Evolutionary conservation across 2,329 filamentous ascomycete species (phyloP), one percentile per base, ranked within the genome.

Genomic region (Orbilia brochopaga): DNA sequence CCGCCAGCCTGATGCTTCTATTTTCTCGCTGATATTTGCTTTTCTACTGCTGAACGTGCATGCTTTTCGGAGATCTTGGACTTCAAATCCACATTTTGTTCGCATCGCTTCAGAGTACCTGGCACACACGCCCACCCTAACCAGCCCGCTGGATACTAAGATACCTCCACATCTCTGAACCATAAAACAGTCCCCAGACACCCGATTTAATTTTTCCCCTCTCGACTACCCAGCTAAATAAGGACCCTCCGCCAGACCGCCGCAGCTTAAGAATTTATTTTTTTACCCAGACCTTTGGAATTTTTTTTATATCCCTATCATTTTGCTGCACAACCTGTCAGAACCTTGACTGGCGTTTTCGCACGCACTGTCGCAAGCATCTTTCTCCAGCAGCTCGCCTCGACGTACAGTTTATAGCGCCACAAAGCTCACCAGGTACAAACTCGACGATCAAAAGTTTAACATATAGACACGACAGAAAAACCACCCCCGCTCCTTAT

Each of bases 101-200:
- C 65, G 58, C 58, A 69, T 69, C 58, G 65, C 65, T 69, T 69
- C 65, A 61, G 27, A 3, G 27, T 37, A 44, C 62, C 50, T 4
- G 37, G 37, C 37, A 42, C 56, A 67, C 55, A 52, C 57, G 57
- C 56, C 59, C 51, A 57, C 55, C 23, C 54, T 27, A 58, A n/a
- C 65, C 65, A 62, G 35, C 65, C 65, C 32, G 44, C 59, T 54
- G 57, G 65, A 58, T 58, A 56, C 42, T 42, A 42, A 17, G 13
- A 42, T 5, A 54, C 65, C 52, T 51, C 65, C 65, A 69, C 65
- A 69, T 40, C 48, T 48, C 27, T 44, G 53, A 57, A 58, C 58
- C 58, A 58, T 69, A 62, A 69, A 69, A 69, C 65, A 54, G 61
- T 61, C 52, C 64, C 65, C 58, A 61, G 65, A 69, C 52, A 46